Percentiles rank a stretch among this genome's conserved stretches.
Evolutionary conservation across 495 filamentous ascomycete species (phyloP).

Genomic region (Terfezia claveryi): DNA sequence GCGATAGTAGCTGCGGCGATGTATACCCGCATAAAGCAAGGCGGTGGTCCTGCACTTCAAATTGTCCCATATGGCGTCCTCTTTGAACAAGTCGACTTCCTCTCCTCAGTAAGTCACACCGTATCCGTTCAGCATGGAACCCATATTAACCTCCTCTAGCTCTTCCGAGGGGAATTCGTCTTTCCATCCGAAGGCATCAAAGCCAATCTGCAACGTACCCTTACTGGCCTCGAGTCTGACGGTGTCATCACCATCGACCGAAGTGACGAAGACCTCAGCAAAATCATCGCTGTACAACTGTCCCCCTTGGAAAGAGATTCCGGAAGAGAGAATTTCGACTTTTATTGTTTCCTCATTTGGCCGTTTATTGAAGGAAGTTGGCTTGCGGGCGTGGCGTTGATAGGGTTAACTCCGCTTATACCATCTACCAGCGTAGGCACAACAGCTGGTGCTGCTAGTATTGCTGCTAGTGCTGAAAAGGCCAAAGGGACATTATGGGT

Average conservation of each 20-base stretch:
- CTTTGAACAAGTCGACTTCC: conserved; percentile 56
- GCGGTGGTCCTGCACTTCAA: conserved; percentile 61
- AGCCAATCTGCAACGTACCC: conserved; percentile 55
- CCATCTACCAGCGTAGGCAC: not conserved
- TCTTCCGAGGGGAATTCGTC: conserved; percentile 94
- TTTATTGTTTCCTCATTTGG: conserved; percentile 97
- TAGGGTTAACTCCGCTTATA: conserved; percentile 59
- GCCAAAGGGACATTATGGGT: conserved; percentile 50
- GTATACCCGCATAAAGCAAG: conserved; percentile 74
- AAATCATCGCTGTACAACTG: conserved; percentile 46
- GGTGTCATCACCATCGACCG: conserved; percentile 46
- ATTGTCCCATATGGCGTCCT: conserved; percentile 52
- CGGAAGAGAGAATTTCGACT: conserved; percentile 86
- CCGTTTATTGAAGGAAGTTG: conserved; percentile 86
- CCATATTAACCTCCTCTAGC: conserved; percentile 21
- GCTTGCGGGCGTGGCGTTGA: conserved; percentile 68
- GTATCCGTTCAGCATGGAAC: no score
- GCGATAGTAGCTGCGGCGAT: conserved; percentile 71
- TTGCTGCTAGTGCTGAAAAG: not conserved
- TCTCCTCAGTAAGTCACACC: conserved; percentile 28
- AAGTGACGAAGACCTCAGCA: conserved; percentile 25
- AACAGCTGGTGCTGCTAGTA: not conserved
- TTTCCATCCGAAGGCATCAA: conserved; percentile 70
- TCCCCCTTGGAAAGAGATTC: conserved; percentile 47
- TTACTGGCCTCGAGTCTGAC: conserved; percentile 56